phyloP scores from a whole-genome alignment of 78 protist species.

The Bodo saltans region DNA sequence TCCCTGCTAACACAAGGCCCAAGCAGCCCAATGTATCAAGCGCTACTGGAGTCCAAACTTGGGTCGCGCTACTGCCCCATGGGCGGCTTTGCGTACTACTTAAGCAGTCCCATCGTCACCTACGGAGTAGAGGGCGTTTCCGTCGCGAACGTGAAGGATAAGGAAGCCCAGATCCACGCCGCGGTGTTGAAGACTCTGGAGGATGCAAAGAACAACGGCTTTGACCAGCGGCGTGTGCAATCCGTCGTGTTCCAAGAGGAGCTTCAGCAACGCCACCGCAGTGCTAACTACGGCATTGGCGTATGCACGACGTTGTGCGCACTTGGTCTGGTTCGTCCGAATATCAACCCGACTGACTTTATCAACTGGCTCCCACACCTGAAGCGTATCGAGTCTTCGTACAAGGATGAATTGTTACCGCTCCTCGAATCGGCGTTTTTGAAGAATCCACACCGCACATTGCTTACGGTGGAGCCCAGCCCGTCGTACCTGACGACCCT shows the following conservation, averaged over 20 bases:
- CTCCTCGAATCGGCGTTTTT: neutral
- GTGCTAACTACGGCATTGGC: neutral
- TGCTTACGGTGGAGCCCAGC: slow-evolving; percentile 1
- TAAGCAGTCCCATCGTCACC: neutral
- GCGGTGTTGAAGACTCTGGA: no score
- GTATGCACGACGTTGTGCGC: neutral
- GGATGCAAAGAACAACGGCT: slow-evolving; percentile 7
- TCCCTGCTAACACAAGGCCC: slow-evolving; percentile 23
- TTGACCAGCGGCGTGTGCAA: slow-evolving; percentile 15
- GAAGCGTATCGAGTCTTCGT: neutral
- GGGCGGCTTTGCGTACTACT: slow-evolving; percentile 17
- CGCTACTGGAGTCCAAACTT: slow-evolving; percentile 34
- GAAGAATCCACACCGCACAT: neutral
- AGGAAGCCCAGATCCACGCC: neutral
- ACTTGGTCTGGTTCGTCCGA: neutral
- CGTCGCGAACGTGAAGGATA: neutral
- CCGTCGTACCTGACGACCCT: neutral
- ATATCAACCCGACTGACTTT: neutral
- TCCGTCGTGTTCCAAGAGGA: slow-evolving; percentile 13
- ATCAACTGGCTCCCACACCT: neutral
- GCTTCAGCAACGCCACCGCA: slow-evolving; percentile 8
- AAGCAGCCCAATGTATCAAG: slow-evolving; percentile 32
- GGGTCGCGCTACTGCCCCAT: slow-evolving; percentile 21
- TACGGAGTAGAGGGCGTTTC: slow-evolving; percentile 43
- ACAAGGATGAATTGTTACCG: neutral